phyloP scores from a whole-genome alignment of 2,329 filamentous ascomycete species.

The Penicillium paneum region DNA sequence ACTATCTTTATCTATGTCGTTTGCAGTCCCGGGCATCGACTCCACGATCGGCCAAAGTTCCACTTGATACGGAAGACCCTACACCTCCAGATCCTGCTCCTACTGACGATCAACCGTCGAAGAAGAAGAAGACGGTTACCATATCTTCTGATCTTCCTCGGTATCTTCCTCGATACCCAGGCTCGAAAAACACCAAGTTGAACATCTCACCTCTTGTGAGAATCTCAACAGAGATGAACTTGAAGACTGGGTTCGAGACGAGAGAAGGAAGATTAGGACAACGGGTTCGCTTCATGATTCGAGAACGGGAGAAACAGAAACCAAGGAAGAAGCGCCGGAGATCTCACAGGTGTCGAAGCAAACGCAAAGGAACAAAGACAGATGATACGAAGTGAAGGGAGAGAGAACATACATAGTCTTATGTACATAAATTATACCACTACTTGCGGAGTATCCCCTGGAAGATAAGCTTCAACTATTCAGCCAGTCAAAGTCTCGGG shows the following conservation, averaged over 20 bases:
- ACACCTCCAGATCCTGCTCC: background rate
- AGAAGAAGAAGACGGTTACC: background rate
- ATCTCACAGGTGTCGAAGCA: background rate
- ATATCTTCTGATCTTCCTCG: constrained; percentile 1
- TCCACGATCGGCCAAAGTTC: background rate
- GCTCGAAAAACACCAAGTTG: background rate
- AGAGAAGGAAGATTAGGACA: background rate
- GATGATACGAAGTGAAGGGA: background rate
- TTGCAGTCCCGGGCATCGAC: background rate
- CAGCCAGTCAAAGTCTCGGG: background rate
- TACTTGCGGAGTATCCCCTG: background rate
- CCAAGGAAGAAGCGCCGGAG: background rate
- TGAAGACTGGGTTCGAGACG: background rate
- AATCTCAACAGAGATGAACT: background rate
- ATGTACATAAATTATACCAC: background rate
- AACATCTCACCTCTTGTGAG: background rate
- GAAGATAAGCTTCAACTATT: background rate
- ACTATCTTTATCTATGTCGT: background rate
- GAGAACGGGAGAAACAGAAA: background rate
- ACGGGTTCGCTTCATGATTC: background rate
- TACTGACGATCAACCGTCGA: background rate
- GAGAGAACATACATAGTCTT: background rate
- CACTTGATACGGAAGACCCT: background rate
- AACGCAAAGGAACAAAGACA: background rate
- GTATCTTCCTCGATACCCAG: background rate